phyloP scores from a whole-genome alignment of 805 yeast species.

The Zygosaccharomyces rouxii region DNA sequence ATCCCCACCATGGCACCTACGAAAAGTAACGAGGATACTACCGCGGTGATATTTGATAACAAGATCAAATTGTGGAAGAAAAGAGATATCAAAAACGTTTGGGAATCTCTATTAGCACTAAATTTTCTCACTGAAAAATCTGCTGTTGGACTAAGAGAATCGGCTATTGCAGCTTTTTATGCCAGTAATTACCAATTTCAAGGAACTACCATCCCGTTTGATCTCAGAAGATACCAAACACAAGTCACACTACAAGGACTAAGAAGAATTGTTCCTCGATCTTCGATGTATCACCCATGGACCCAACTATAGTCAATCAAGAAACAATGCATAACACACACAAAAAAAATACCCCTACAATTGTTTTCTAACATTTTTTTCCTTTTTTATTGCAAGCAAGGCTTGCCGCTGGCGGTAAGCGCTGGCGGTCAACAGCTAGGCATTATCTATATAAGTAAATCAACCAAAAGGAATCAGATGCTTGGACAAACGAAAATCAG shows the following conservation, averaged over 20 bases:
- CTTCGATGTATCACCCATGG: slow-evolving; percentile 33
- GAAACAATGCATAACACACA: background rate
- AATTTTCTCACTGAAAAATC: slow-evolving; percentile 50
- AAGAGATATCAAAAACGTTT: slow-evolving; percentile 57
- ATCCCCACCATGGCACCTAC: slow-evolving; percentile 34
- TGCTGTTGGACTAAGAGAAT: slow-evolving; percentile 41
- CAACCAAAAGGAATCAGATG: background rate
- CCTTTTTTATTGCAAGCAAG: background rate
- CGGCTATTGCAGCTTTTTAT: slow-evolving; percentile 38
- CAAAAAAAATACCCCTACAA: background rate
- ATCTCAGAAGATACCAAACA: slow-evolving; percentile 47
- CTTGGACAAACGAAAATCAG: background rate
- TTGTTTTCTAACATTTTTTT: background rate
- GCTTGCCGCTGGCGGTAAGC: background rate
- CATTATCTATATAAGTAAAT: slow-evolving; percentile 3
- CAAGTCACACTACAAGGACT: slow-evolving; percentile 52
- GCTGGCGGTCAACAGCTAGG: slow-evolving; percentile 4
- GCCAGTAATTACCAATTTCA: slow-evolving; percentile 40
- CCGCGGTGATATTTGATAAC: slow-evolving; percentile 36
- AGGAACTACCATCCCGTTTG: slow-evolving; percentile 35
- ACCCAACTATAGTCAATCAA: slow-evolving; percentile 26
- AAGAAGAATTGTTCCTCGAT: slow-evolving; percentile 31
- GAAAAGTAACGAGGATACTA: slow-evolving; percentile 27
- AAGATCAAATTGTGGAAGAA: slow-evolving; percentile 55
- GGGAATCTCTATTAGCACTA: slow-evolving; percentile 64